phyloP scores from a whole-genome alignment of 345 rosid species.

The Eucalyptus polybractea region DNA sequence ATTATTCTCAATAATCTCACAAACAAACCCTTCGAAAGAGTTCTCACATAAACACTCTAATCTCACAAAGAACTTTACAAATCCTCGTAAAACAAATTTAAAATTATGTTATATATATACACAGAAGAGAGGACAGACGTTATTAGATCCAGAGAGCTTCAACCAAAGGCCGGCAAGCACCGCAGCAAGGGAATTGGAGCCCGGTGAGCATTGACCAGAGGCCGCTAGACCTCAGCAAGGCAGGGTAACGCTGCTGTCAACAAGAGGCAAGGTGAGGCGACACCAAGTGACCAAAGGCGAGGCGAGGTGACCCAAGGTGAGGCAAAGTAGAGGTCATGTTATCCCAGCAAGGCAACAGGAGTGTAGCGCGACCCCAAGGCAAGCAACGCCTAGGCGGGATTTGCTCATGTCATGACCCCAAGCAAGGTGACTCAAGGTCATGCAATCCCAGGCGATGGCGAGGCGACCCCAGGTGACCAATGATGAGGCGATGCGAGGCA shows the following conservation, averaged over 20 bases:
- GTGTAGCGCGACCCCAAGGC: background rate
- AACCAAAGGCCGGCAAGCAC: background rate
- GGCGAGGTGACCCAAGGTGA: background rate
- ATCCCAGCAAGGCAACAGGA: background rate
- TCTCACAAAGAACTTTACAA: background rate
- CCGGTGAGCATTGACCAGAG: background rate
- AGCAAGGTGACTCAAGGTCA: background rate
- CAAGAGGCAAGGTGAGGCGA: background rate
- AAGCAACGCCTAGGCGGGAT: background rate
- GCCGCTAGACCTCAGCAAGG: background rate
- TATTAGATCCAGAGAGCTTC: background rate
- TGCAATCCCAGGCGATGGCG: background rate
- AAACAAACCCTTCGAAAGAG: background rate
- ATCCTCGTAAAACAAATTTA: background rate
- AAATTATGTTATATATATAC: background rate
- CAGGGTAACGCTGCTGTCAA: background rate
- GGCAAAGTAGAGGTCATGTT: background rate
- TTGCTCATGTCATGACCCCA: background rate
- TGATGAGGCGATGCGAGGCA: background rate
- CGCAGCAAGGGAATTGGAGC: background rate
- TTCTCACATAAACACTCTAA: background rate
- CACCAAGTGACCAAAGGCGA: background rate
- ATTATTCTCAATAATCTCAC: background rate
- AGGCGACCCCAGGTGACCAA: background rate
- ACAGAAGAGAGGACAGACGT: background rate